Evolutionary conservation across 371 early-diverging fungal species (phyloP), one percentile per base, ranked within the genome.

Genomic region (Blakeslea trispora): DNA sequence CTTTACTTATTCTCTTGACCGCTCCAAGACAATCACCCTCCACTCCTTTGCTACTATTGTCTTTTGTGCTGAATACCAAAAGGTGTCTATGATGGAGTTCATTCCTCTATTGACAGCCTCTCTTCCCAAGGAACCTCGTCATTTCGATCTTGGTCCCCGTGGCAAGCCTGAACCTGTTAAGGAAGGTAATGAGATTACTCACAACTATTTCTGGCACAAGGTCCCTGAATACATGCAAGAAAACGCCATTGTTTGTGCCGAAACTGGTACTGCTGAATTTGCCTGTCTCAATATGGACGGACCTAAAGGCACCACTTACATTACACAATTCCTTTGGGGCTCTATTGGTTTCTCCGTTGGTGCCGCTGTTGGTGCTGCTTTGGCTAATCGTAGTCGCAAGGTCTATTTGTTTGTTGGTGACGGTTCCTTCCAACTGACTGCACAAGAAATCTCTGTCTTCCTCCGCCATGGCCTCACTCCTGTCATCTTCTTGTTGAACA

Each of bases 361-460:
- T 53, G 66, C 71, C 7, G 61, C 72, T 28, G 41, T 66, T 17
- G 75, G 75, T 57, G 75, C 75, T 8, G 72, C 71, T 17, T 35
- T 60, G 5, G 75, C 75, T 23, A 63, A 49, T 10, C 59, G 69
- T 21, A 32, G 22, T 10, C 64, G 75, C 34, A 55, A 65, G 39
- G 75, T 74, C 22, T 68, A 58, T 32, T 57, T 83, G 50, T 71
- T 81, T 31, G 72, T 77, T 19, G 83, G 81, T 46, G 81, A 83
- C 51, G 83, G 81, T 15, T 77, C 78, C 8, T 79, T 79, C 73
- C 82, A 82, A 53, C 42, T 82, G 50, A 77, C 80, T 10, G 75
- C 65, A 17, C 72, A 76, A 53, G 80, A 75, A 51, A 43, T 82
- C 17, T 77, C 80, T 15, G 75, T 74, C n/a, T 69, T 83, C 64